A percentile compares a stretch with the other conserved stretches of the same genome.
phyloP scores from a whole-genome alignment of 345 rosid species.

The Gossypium bickii region DNA sequence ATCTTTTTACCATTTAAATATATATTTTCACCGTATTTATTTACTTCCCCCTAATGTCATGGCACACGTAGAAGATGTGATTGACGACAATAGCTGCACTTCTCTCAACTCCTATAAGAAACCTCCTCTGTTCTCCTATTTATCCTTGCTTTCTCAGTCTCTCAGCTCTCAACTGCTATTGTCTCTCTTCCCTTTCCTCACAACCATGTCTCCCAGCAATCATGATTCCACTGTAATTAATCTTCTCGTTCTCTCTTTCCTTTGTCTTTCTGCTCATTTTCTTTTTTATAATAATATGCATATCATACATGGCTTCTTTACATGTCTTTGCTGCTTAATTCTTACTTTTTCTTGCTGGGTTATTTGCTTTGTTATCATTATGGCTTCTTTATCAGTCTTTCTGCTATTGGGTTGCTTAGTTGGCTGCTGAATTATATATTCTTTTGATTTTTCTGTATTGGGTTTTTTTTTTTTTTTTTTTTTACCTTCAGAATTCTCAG shows the following conservation, averaged over 20 bases:
- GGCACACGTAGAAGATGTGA: not conserved
- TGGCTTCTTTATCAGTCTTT: not conserved
- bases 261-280: not conserved
- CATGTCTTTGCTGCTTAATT: conserved; percentile 3
- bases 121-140: not conserved
- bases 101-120: not conserved
- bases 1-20: too few species aligned
- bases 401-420: not conserved
- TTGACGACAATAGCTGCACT: not conserved
- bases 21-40: not conserved
- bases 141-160: not conserved
- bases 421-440: not conserved
- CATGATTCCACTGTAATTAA: conserved; percentile 14
- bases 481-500: not conserved
- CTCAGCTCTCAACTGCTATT: conserved; percentile 1
- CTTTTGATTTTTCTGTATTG: not conserved
- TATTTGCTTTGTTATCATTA: not conserved
- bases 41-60: not conserved
- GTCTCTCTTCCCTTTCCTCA: not conserved
- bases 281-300: not conserved
- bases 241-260: not conserved
- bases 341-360: not conserved
- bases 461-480: not conserved
- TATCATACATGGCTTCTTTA: not conserved
- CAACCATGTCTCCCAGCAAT: conserved; percentile 12